Evolutionary conservation across 805 yeast species (phyloP), one percentile per base, ranked within the genome.

Genomic region (Ogataea pini): DNA sequence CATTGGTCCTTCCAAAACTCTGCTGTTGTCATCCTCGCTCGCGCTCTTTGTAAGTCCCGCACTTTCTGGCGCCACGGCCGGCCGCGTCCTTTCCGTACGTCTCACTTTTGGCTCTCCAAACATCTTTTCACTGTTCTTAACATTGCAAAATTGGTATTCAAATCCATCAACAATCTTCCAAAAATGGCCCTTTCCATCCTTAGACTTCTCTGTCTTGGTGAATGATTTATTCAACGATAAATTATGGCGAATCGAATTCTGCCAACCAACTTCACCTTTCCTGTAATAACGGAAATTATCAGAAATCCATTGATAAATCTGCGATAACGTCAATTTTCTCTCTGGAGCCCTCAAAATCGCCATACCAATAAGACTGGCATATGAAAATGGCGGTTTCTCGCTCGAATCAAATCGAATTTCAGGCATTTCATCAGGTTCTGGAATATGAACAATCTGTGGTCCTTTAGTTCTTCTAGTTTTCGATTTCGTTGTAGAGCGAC

Each of bases 231-330:
- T 94, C 58, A 92, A 76, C 10, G 97, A 89, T 25, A 92, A 72
- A 57, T 94, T 92, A 69, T 92, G 99, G 52, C 99, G 83, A 54
- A 92, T 94, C 28, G 97, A 91, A 69, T 92, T 92, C 69, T 92
- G 97, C 99, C 99, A 92, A 22, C 97, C 97, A 9, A 89, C 86
- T 58, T 89, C 96, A 50, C 87, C 86, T 54, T 80, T 82, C 54
- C 83, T 82, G 68, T 94, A 94, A 64, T 85, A 92, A 52, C 76
- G 79, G 67, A 91, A 92, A 31, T 95, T 86, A 38, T 82, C 82
- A 7, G 94, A 82, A 37, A 92, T 94, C 99, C 99, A 92, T 58
- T 74, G 77, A 71, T 92, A 92, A 36, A 92, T 94, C 61, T 89
- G 96, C 0, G 94, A 78, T 45, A 86, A 69, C 2, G 95, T 86